Conservation (phyloP, 306 rosid species). For the Medicago lupulina region DNA sequence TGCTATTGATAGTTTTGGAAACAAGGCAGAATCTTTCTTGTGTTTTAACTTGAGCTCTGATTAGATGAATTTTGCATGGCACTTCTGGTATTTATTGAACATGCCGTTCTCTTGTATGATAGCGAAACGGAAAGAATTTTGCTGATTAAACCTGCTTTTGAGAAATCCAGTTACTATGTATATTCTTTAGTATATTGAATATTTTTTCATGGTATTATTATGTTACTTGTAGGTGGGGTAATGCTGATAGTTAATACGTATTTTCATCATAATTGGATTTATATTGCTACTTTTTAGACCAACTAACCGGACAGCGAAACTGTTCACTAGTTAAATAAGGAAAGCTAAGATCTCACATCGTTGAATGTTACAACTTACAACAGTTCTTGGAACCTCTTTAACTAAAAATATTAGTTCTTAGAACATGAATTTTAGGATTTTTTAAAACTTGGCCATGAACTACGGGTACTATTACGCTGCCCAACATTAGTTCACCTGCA, state of each 20-base stretch:
- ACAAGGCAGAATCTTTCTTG: neutral
- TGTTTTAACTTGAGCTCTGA: constrained; percentile 30
- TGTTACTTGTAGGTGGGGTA: neutral
- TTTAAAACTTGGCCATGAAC: neutral
- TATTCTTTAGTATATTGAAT: neutral
- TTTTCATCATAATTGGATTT: neutral
- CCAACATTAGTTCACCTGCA: neutral
- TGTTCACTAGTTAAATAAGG: neutral
- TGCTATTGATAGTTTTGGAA: constrained; percentile 36
- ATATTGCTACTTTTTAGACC: neutral
- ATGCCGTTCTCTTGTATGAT: neutral
- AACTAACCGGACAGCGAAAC: neutral
- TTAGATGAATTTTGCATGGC: constrained; percentile 8
- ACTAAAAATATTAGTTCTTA: neutral
- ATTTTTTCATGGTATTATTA: neutral
- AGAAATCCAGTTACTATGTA: neutral
- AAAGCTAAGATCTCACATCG: neutral
- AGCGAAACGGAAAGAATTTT: neutral
- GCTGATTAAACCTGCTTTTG: constrained; percentile 5
- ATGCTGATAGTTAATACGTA: neutral
- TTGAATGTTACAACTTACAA: no score
- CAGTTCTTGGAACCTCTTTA: no score
- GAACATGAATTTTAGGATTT: neutral
- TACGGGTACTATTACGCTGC: neutral
- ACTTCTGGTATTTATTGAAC: constrained; percentile 9